Evolutionary conservation across 2,329 filamentous ascomycete genomes (phyloP).

Genomic region (Diaporthe sp.): DNA sequence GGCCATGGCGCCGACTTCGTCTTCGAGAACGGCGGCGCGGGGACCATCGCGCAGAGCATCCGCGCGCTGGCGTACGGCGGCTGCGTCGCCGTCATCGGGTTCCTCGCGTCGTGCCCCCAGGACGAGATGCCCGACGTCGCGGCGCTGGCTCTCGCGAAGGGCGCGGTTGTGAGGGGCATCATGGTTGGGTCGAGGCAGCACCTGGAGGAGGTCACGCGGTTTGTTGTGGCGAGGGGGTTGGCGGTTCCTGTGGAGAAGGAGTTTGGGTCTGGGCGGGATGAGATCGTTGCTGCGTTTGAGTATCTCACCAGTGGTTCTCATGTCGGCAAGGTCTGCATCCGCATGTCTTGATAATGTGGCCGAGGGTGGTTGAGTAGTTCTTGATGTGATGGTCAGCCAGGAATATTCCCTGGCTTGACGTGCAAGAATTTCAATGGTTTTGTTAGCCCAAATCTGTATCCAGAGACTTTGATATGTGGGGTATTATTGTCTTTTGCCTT

Average conservation of each 20-base stretch:
- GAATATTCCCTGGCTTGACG: not conserved
- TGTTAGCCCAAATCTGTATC: not conserved
- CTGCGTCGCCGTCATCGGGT: conserved; percentile 59
- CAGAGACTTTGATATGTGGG: not conserved
- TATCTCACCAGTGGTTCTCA: not conserved
- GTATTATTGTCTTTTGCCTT: not conserved
- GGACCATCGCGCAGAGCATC: conserved; percentile 58
- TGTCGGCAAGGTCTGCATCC: conserved; percentile 1
- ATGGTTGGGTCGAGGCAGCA: conserved; percentile 50
- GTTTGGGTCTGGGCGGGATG: not conserved
- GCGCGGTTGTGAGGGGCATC: conserved; percentile 51
- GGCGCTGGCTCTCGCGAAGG: conserved; percentile 46
- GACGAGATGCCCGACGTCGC: conserved; percentile 50
- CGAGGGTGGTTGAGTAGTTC: too few relatives aligned
- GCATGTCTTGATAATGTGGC: not conserved
- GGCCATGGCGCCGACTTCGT: conserved; percentile 58
- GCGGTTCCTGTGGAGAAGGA: not conserved
- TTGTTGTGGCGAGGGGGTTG: not conserved
- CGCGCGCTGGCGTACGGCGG: conserved; percentile 59
- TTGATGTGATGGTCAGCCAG: not conserved
- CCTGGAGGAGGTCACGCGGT: not conserved
- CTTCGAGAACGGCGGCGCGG: conserved; percentile 50
- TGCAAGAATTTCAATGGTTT: too few relatives aligned
- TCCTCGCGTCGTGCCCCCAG: conserved; percentile 44
- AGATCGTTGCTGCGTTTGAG: not conserved